Evolutionary conservation across 768 basidiomycete genomes (phyloP), one percentile per base, ranked within the genome.

Genomic region (Mycena polygramma): DNA sequence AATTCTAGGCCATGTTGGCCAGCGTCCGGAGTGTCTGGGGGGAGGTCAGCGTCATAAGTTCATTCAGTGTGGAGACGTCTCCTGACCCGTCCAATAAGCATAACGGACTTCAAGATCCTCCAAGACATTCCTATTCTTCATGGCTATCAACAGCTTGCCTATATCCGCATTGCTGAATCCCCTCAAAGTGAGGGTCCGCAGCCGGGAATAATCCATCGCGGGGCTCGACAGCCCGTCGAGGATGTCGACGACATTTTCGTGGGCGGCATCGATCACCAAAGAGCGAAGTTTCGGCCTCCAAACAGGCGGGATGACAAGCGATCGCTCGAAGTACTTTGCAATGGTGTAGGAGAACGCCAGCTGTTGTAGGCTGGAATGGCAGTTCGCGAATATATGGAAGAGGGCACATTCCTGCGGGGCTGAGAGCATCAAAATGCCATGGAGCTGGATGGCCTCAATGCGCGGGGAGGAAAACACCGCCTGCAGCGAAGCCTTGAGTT

Each of bases 191-290:
- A 58, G 57, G 13, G 30, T 22, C 17, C 24, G 41, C 22, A 58
- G 24, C 22, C 41, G 57, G 7, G 57, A 58, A 43, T 43, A 58
- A 45, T 58, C 57, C 24, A 58, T 37, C 20, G 26, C 24, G 17
- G 41, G 9, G 26, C 24, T 58, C 22, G 57, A 58, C 4, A 58
- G 35, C 8, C 37, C 41, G 17, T 26, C 9, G 7, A 43, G 37
- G 22, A 57, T 11, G 24, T 57, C n/a, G 8, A 22, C 20, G 19
- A 10, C 19, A 26, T 30, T 30, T 30, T 30, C 30, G 15, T 24
- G 15, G 41, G 39, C 17, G 15, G 22, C n/a, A 37, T 45, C 41
- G 41, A 58, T 45, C 8, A 46, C 57, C 4, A 45, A 24, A 2
- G 41, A 58, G 5, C 26, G 41, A 17, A 58, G 22, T 46, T 46